Evolutionary conservation across 192 early-diverging fungal genomes (phyloP).

Genomic region (Dimargaris xerosporica): DNA sequence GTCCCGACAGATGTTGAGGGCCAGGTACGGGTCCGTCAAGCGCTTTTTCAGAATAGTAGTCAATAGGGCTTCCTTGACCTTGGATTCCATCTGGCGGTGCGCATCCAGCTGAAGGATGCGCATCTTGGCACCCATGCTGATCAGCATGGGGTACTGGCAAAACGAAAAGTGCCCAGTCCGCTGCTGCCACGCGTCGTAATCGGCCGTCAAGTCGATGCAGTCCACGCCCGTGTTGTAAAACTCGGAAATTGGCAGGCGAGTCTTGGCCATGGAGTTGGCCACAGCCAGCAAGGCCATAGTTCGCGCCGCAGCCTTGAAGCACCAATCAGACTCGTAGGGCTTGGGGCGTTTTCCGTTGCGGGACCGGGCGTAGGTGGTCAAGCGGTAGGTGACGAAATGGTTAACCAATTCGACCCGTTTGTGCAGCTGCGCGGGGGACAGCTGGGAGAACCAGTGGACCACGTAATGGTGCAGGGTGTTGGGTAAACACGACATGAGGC

Average conservation of each 20-base stretch:
- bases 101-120: constrained; percentile 64
- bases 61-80: constrained; percentile 47
- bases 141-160: constrained; percentile 69
- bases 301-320: constrained; percentile 62
- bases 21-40: constrained; percentile 34
- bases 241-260: constrained; percentile 43
- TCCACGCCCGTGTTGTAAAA: constrained; percentile 80
- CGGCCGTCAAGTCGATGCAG: constrained; percentile 47
- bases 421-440: constrained; percentile 41
- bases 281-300: constrained; percentile 80
- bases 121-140: constrained; percentile 61
- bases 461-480: constrained; percentile 77
- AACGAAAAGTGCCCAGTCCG: constrained; percentile 45
- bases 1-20: constrained; percentile 41
- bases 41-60: constrained; percentile 37
- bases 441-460: constrained; percentile 67
- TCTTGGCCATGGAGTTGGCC: constrained; percentile 47
- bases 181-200: constrained; percentile 63
- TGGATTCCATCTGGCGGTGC: constrained; percentile 57
- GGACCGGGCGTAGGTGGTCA: constrained; percentile 43
- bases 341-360: constrained; percentile 14
- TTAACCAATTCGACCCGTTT: constrained; percentile 66
- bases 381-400: constrained; percentile 66
- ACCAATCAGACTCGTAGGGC: constrained; percentile 73
- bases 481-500: constrained; percentile 63